Evolutionary conservation across 2,329 filamentous ascomycete species (phyloP).

Genomic region (Herpotrichia juniperi): DNA sequence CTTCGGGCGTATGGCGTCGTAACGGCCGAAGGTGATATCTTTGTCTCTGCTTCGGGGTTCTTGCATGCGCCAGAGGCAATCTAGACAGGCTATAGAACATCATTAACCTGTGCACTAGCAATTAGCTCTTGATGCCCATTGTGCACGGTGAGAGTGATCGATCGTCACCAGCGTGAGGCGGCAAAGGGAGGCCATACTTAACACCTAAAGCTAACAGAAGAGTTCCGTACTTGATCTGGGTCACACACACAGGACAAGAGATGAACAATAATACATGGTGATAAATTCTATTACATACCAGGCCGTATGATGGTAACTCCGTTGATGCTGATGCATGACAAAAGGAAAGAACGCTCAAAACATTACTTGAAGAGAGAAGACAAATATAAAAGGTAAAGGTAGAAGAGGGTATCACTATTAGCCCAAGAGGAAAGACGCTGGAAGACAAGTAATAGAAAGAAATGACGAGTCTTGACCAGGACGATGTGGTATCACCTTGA

Average conservation of each 20-base stretch:
- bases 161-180: background rate
- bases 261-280: background rate
- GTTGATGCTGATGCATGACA: constrained; percentile 5
- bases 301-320: background rate
- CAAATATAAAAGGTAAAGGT: constrained; percentile 1
- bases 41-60: background rate
- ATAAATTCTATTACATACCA: background rate
- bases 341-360: constrained; percentile 6
- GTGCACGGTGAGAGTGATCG: background rate
- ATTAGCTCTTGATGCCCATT: background rate
- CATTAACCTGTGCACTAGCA: background rate
- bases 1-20: background rate
- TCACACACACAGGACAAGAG: background rate
- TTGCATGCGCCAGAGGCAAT: background rate
- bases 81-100: constrained; percentile 2
- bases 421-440: constrained; percentile 8
- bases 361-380: constrained; percentile 2
- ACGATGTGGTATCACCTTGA: constrained; percentile 3
- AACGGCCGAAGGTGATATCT: background rate
- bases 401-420: constrained; percentile 9
- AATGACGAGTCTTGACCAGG: constrained; percentile 17
- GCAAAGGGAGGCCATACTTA: background rate
- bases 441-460: constrained; percentile 32
- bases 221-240: too few relatives aligned
- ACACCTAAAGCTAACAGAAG: too few relatives aligned